phyloP scores from a whole-genome alignment of 2,329 filamentous ascomycete genomes.

The Fusarium concolor region DNA sequence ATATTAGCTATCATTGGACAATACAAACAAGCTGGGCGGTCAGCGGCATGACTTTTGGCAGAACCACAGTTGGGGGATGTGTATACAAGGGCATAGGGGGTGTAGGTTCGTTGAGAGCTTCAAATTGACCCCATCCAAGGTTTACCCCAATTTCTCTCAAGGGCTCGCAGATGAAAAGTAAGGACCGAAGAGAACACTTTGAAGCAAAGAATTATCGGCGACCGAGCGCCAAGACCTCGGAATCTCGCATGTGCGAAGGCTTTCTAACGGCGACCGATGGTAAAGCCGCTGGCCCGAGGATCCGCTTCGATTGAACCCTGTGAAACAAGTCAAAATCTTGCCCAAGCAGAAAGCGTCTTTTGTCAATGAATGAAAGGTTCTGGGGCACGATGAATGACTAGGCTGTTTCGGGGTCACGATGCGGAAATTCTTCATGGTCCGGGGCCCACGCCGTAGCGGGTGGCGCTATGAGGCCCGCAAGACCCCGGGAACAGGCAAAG shows the following conservation, averaged over 20 bases:
- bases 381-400: slow-evolving; percentile 30
- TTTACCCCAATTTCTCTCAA: slow-evolving; percentile 36
- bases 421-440: slow-evolving; percentile 45
- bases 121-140: slow-evolving; percentile 28
- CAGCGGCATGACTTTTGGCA: slow-evolving; percentile 39
- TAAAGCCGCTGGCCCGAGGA: slow-evolving; percentile 47
- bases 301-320: slow-evolving; percentile 15
- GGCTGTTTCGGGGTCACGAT: slow-evolving; percentile 37
- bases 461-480: slow-evolving; percentile 30
- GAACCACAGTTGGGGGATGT: slow-evolving; percentile 34
- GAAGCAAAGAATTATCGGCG: slow-evolving; percentile 33
- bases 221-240: slow-evolving; percentile 43
- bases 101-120: slow-evolving; percentile 35
- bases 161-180: slow-evolving; percentile 20
- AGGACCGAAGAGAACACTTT: slow-evolving; percentile 13
- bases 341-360: slow-evolving; percentile 35
- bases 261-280: slow-evolving; percentile 43
- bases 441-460: slow-evolving; percentile 39
- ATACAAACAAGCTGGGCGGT: slow-evolving; percentile 34
- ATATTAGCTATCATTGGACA: slow-evolving; percentile 33
- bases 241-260: slow-evolving; percentile 42
- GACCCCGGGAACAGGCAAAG: slow-evolving; percentile 34
- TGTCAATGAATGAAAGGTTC: slow-evolving; percentile 38
- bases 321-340: slow-evolving; percentile 30
- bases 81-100: slow-evolving; percentile 18